These are phyloP conservation scores for Gaeumannomyces sp. DNA, from an alignment of 2,329 filamentous ascomycete genomes.

Conservation along the genomic window DNA sequence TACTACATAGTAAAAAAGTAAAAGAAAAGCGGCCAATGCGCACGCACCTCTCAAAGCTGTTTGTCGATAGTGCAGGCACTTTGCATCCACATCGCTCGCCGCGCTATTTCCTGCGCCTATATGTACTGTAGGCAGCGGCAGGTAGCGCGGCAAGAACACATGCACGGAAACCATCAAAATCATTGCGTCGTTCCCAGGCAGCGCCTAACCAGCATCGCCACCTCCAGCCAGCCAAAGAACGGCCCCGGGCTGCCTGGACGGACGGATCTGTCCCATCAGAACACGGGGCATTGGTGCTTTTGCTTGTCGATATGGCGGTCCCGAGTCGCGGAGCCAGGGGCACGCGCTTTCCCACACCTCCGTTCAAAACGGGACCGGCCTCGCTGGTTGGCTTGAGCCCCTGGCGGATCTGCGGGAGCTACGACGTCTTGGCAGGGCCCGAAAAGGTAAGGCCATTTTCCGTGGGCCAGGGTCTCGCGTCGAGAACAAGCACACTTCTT, in stretches of 20 bases:
- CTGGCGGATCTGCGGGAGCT: slow-evolving; percentile 6
- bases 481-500: background rate
- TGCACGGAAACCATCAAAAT: too few relatives aligned
- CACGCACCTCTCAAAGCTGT: too few relatives aligned
- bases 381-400: background rate
- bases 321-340: background rate
- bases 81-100: too few relatives aligned
- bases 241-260: too few relatives aligned
- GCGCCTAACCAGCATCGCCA: too few relatives aligned
- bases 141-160: too few relatives aligned
- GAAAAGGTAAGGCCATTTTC: slow-evolving; percentile 4
- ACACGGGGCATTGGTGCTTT: background rate
- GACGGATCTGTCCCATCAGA: too few relatives aligned
- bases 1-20: background rate
- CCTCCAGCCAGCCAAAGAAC: too few relatives aligned
- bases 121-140: too few relatives aligned
- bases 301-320: background rate
- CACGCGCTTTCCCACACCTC: background rate
- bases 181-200: too few relatives aligned
- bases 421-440: background rate
- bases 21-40: background rate
- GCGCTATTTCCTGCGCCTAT: too few relatives aligned
- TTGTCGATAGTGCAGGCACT: background rate
- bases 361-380: background rate
- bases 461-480: background rate